Base-by-base conservation (phyloP, 345 rosid genomes). In the Euclidium syriacum region DNA sequence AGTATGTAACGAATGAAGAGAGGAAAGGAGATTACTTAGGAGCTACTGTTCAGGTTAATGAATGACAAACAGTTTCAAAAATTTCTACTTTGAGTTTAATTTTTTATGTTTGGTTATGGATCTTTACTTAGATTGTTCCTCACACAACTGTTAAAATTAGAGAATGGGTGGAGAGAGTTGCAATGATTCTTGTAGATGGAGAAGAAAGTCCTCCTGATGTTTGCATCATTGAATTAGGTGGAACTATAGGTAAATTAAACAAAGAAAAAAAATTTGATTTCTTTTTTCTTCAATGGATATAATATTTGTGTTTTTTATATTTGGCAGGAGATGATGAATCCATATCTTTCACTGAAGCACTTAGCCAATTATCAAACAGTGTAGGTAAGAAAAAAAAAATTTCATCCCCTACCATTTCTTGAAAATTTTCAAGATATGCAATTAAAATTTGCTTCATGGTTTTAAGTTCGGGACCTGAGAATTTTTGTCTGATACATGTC, bases 281-380 rank as follows among this genome's bases (percentile, higher is more conserved):
- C 2, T 40, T n/a, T 52, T 54, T 23, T 55, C 18, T 56, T 39
- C 17, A n/a, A n/a, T 17, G 24, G 25, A 7, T 25, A 24, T 17
- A 10, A 10, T 5, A 25, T 61, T 43, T 53, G 10, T 56, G 5
- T 77, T n/a, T n/a, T n/a, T n/a, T n/a, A n/a, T n/a, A n/a, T n/a
- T n/a, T n/a, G n/a, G 73, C 80, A 88, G 96, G 94, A 38, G 96
- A 89, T 68, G 81, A 84, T 58, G 96, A 89, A 73, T 84, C 88
- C 11, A 81, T 71, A 84, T 84, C 91, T 25, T 89, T 82, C 70
- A 84, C 83, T 9, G 91, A 89, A 58, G 96, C 91, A 48, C 85
- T 86, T 19, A 85, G 96, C 16, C 91, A 84, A 54, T 82, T 89
- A 57, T 89, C 96, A 4, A 81, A 78, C 50, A 83, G 74, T 24